phyloP scores from a whole-genome alignment of 169 alveolate genomes.

The Plasmodium vivax region DNA sequence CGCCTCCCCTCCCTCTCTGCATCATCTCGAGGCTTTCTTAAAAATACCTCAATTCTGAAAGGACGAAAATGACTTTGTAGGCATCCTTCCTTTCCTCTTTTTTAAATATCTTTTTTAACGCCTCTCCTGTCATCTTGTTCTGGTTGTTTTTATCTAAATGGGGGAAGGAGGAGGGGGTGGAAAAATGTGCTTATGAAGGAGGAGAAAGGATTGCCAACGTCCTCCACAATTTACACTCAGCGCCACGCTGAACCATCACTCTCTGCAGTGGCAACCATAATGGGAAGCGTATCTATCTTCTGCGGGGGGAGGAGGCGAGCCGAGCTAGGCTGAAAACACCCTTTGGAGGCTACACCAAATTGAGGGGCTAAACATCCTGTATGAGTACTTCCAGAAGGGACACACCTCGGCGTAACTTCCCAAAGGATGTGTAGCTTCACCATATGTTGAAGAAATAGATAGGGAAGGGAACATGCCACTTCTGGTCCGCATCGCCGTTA shows the following conservation, averaged over 20 bases:
- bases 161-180: neutral
- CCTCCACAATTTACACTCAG: neutral
- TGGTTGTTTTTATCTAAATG: neutral
- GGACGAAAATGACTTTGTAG: slow-evolving; percentile 22
- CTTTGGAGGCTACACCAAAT: neutral
- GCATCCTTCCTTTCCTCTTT: slow-evolving; percentile 48
- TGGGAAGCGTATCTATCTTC: neutral
- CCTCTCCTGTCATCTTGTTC: neutral
- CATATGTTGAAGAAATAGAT: neutral
- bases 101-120: neutral
- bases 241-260: neutral
- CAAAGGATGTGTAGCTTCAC: neutral
- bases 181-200: neutral
- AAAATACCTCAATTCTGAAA: slow-evolving; percentile 54
- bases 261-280: neutral
- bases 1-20: neutral
- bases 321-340: neutral
- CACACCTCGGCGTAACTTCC: neutral
- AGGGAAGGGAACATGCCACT: neutral
- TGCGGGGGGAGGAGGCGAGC: neutral
- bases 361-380: neutral
- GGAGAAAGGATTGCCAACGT: neutral
- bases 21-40: neutral
- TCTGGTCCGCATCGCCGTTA: neutral
- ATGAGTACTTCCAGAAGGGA: neutral